A percentile compares a stretch with the other conserved stretches of the same genome.
Evolutionary conservation across 2,329 filamentous ascomycete species (phyloP).

Genomic region (Claviceps pazoutovae): DNA sequence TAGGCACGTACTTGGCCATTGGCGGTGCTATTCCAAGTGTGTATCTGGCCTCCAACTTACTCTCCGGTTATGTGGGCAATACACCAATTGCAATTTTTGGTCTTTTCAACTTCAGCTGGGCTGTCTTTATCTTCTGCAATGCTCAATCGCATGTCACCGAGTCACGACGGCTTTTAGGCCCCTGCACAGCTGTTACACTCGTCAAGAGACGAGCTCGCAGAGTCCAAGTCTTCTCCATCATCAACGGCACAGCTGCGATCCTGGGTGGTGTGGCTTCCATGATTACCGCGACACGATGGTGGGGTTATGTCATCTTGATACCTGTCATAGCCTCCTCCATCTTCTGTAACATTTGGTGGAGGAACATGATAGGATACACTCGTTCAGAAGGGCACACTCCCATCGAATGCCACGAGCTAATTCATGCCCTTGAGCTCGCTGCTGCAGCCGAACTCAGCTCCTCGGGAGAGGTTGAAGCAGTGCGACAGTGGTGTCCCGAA

Average conservation of each 20-base stretch:
- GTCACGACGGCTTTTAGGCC: constrained; percentile 13
- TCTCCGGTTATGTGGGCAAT: constrained; percentile 43
- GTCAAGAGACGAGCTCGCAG: constrained; percentile 23
- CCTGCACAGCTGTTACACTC: constrained; percentile 13
- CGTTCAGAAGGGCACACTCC: constrained; percentile 5
- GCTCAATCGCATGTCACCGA: constrained; percentile 24
- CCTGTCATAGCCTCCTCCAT: constrained; percentile 34
- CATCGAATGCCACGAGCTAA: constrained; percentile 6
- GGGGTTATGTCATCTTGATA: constrained; percentile 36
- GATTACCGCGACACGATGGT: constrained; percentile 36
- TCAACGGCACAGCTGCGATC: constrained; percentile 31
- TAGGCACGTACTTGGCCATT: constrained; percentile 40
- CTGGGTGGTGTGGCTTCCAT: constrained; percentile 35
- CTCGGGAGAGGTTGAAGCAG: constrained; percentile 2
- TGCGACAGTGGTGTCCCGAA: constrained; percentile 6
- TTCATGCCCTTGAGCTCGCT: constrained; percentile 10
- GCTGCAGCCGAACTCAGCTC: constrained; percentile 7
- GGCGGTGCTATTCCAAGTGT: constrained; percentile 28
- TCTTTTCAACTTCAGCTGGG: constrained; percentile 34
- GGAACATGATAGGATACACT: constrained; percentile 29
- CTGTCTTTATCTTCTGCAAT: constrained; percentile 25
- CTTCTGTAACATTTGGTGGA: constrained; percentile 35
- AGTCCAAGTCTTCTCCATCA: constrained; percentile 29
- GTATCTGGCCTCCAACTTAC: constrained; percentile 33
- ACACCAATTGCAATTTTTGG: constrained; percentile 34